Evolutionary conservation across 2,329 filamentous ascomycete genomes (phyloP), one percentile per base, ranked within the genome.

Genomic region (Nemania sp.): DNA sequence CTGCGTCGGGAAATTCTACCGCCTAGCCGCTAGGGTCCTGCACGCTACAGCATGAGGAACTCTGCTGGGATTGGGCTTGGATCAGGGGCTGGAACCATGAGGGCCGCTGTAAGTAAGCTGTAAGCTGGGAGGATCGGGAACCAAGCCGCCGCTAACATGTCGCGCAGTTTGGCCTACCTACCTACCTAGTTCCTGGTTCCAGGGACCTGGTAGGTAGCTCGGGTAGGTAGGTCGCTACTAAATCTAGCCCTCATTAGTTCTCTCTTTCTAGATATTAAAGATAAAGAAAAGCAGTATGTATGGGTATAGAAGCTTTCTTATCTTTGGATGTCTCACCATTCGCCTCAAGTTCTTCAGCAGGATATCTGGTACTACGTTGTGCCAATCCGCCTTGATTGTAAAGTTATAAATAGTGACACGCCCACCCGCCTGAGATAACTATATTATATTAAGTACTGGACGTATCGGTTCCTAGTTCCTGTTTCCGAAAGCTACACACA

Each of bases 41-140:
- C 11, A 43, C 38, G 26, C 24, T 27, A 6, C 47, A 27, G 24
- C 47, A n/a, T n/a, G n/a, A n/a, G n/a, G n/a, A 27, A 3, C 47
- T 8, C 47, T 26, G 47, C 27, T 24, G 49, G 29, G n/a, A n/a
- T 15, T 8, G n/a, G 26, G 32, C 15, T 20, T 20, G 10, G 18
- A 5, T 52, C 45, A 20, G 43, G 47, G 27, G 47, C 47, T 26
- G 32, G 29, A 24, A 27, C 13, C 41, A 5, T 15, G 41, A 18
- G 4, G 41, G 41, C 5, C 41, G n/a, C 41, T 13, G 22, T n/a
- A 29, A 10, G 24, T 15, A 13, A n/a, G 2, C 51, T n/a, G n/a
- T n/a, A 2, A n/a, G 58, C 53, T 63, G 67, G 55, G 55, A 61
- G 64, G 64, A 57, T 69, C 67, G 67, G 67, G 64, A 64, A 54